Conservation (phyloP, 2,329 filamentous ascomycete species). For the Ophiosphaerella herpotricha region DNA sequence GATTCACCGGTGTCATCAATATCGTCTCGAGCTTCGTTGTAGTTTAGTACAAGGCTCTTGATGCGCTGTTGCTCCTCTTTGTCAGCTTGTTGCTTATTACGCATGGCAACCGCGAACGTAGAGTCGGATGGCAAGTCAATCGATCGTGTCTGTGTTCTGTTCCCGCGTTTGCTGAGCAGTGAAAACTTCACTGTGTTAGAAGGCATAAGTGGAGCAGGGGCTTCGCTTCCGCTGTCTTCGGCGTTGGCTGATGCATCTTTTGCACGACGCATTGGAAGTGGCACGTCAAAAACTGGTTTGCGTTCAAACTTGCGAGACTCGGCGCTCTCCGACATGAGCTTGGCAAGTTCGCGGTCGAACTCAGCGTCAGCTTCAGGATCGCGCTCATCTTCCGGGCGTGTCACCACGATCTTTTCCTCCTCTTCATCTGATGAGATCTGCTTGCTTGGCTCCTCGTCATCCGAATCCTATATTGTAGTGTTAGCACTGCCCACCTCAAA, state of each 20-base stretch:
- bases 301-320: slow-evolving; percentile 96
- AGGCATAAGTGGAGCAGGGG: slow-evolving; percentile 40
- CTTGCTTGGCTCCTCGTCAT: slow-evolving; percentile 50
- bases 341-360: slow-evolving; percentile 96
- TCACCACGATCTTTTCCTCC: slow-evolving; percentile 90
- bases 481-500: slow-evolving; percentile 7
- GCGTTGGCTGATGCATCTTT: slow-evolving; percentile 59
- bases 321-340: slow-evolving; percentile 96
- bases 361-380: slow-evolving; percentile 95
- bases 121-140: slow-evolving; percentile 91
- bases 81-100: slow-evolving; percentile 90
- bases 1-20: slow-evolving; percentile 74
- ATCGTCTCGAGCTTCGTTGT: slow-evolving; percentile 79
- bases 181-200: slow-evolving; percentile 89
- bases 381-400: slow-evolving; percentile 83
- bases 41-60: slow-evolving; percentile 96
- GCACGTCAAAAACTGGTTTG: slow-evolving; percentile 94
- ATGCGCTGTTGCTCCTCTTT: slow-evolving; percentile 97
- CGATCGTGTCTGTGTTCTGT: slow-evolving; percentile 91
- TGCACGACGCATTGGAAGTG: slow-evolving; percentile 80
- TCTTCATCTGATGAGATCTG: slow-evolving; percentile 69
- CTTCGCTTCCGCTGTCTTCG: slow-evolving; percentile 49
- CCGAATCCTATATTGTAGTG: slow-evolving; percentile 44
- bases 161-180: slow-evolving; percentile 91
- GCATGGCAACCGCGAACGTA: slow-evolving; percentile 94